A percentile compares a stretch with the other conserved stretches of the same genome.
Evolutionary conservation across 306 rosid species (phyloP).

Genomic region (Astragalus glycyphyllos): DNA sequence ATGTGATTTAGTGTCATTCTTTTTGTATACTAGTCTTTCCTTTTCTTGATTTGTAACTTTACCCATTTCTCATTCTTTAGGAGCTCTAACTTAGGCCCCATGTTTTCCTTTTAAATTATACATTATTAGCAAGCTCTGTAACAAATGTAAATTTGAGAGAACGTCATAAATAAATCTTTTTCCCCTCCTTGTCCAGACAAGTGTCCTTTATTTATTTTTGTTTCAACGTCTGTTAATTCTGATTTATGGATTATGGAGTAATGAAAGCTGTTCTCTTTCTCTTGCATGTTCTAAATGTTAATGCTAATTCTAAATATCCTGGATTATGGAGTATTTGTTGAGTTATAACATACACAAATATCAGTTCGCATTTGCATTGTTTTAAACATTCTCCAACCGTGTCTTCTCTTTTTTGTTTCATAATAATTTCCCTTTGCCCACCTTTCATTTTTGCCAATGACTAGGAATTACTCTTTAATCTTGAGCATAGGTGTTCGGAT

Average conservation of each 20-base stretch:
- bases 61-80: constrained; percentile 55
- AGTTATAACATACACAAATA: neutral
- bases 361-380: neutral
- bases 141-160: constrained; percentile 61
- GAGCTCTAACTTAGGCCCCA: constrained; percentile 55
- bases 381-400: no score
- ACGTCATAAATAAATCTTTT: constrained; percentile 22
- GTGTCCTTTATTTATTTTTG: neutral
- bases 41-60: constrained; percentile 45
- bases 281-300: neutral
- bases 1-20: constrained; percentile 63
- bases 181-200: neutral
- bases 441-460: neutral
- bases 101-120: constrained; percentile 29
- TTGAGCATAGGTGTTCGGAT: neutral
- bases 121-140: constrained; percentile 45
- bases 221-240: constrained; percentile 9
- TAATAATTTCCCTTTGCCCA: no score
- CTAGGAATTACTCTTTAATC: neutral
- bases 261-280: neutral
- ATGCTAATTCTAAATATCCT: no score
- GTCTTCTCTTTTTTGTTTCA: no score
- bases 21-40: constrained; percentile 64
- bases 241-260: constrained; percentile 16
- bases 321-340: no score